Conservation (phyloP, 148 eudicot species). For the Rhododendron simsii region DNA sequence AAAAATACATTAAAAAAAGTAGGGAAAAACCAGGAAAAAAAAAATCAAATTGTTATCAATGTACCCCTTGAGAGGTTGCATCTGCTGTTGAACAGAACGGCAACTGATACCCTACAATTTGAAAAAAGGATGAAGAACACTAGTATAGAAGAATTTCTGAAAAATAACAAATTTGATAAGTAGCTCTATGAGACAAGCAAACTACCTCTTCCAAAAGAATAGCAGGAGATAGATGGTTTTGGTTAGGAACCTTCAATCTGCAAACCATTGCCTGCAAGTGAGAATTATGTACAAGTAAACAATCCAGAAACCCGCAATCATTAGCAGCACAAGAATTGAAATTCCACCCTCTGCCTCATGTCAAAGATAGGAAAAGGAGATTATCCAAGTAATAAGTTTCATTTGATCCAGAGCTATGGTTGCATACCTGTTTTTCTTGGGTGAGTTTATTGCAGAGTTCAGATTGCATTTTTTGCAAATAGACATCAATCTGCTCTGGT, state of each 20-base stretch:
- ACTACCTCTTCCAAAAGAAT: slow-evolving; percentile 49
- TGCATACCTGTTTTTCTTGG: slow-evolving; percentile 66
- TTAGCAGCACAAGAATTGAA: background rate
- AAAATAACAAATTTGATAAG: background rate
- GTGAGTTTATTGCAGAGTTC: slow-evolving; percentile 47
- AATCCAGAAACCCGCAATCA: background rate
- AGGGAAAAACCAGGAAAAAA: background rate
- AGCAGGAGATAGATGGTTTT: slow-evolving; percentile 33
- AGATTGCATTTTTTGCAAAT: slow-evolving; percentile 37
- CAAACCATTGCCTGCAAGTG: slow-evolving; percentile 49
- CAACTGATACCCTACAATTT: slow-evolving; percentile 50
- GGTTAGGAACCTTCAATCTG: slow-evolving; percentile 40
- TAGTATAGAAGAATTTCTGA: background rate
- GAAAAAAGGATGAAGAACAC: slow-evolving; percentile 6
- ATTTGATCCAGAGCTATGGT: background rate
- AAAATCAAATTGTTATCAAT: background rate
- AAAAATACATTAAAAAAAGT: background rate
- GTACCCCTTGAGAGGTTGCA: slow-evolving; percentile 46
- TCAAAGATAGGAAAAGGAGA: background rate
- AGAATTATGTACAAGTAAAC: slow-evolving; percentile 10
- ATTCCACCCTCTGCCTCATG: background rate
- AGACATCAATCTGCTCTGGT: slow-evolving; percentile 46
- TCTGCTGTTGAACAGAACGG: slow-evolving; percentile 31
- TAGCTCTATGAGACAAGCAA: slow-evolving; percentile 4
- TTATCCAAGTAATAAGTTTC: background rate